Conservation (phyloP, 306 rosid genomes). For the Sechiopsis laciniata region DNA sequence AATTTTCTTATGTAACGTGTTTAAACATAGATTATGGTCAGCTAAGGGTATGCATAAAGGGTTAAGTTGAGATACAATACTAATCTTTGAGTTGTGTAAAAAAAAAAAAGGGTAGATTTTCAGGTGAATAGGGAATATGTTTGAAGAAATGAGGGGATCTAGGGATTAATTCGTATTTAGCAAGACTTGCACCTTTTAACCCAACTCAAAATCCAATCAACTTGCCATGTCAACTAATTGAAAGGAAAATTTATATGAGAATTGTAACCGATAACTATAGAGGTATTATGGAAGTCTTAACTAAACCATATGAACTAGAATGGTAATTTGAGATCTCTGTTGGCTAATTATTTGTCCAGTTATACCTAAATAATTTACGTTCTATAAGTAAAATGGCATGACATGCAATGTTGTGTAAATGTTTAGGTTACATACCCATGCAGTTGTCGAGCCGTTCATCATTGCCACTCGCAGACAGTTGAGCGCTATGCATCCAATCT, state of each 20-base stretch:
- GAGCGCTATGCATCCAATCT: slow-evolving; percentile 70
- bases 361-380: background rate
- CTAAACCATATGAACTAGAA: background rate
- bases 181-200: background rate
- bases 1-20: background rate
- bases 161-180: background rate
- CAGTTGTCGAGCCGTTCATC: slow-evolving; percentile 74
- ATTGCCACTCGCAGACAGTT: slow-evolving; percentile 69
- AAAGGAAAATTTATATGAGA: background rate
- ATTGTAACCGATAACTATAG: background rate
- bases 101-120: background rate
- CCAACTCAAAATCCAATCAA: background rate
- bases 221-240: background rate
- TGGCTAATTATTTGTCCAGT: background rate
- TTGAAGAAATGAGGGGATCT: background rate
- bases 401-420: background rate
- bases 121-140: background rate
- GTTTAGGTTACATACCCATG: slow-evolving; percentile 63
- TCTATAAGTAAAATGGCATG: slow-evolving; percentile 15
- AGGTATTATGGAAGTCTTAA: background rate
- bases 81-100: background rate
- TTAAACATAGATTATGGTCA: background rate
- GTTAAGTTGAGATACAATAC: background rate
- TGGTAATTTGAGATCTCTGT: background rate
- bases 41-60: background rate